Percentiles rank a stretch among this genome's conserved stretches.
phyloP scores from a whole-genome alignment of 352 stramenopile genomes.

The Phytophthora citricola region DNA sequence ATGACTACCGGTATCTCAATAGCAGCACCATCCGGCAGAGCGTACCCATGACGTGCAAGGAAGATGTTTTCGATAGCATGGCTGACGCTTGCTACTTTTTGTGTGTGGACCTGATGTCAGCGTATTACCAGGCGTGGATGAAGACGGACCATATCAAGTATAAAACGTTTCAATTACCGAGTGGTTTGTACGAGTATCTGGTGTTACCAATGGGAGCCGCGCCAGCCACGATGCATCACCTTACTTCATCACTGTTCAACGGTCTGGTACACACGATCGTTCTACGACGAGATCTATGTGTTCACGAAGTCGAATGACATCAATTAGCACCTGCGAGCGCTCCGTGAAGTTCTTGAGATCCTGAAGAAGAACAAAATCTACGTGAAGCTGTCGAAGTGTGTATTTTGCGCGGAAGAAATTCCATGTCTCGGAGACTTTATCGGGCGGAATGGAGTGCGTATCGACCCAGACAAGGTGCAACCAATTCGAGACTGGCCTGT shows the following conservation, averaged over 20 bases:
- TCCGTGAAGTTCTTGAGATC: no score
- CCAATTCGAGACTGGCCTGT: slow-evolving; percentile 28
- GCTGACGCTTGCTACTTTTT: slow-evolving; percentile 23
- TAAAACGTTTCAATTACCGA: slow-evolving; percentile 26
- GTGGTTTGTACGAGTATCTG: slow-evolving; percentile 31
- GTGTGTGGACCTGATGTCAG: slow-evolving; percentile 28
- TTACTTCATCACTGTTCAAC: slow-evolving; percentile 6
- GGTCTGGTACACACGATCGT: slow-evolving; percentile 2
- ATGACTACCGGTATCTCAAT: slow-evolving; percentile 34
- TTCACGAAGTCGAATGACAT: no score
- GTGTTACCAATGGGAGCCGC: not conserved
- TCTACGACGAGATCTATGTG: slow-evolving; percentile 12
- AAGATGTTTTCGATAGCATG: slow-evolving; percentile 35
- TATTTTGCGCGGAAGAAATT: slow-evolving; percentile 36
- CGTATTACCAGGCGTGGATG: slow-evolving; percentile 41
- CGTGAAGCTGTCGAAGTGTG: slow-evolving; percentile 38
- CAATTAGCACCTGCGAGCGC: no score
- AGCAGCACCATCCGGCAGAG: slow-evolving; percentile 11
- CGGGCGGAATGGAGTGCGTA: slow-evolving; percentile 18
- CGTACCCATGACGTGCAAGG: slow-evolving; percentile 34
- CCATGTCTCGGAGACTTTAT: slow-evolving; percentile 37
- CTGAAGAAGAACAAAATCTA: slow-evolving; percentile 17
- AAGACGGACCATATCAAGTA: slow-evolving; percentile 23
- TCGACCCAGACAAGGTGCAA: slow-evolving; percentile 30
- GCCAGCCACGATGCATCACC: slow-evolving; percentile 2